Base-by-base conservation (phyloP, 2,329 filamentous ascomycete genomes). In the Ascochyta viciae-villosae region DNA sequence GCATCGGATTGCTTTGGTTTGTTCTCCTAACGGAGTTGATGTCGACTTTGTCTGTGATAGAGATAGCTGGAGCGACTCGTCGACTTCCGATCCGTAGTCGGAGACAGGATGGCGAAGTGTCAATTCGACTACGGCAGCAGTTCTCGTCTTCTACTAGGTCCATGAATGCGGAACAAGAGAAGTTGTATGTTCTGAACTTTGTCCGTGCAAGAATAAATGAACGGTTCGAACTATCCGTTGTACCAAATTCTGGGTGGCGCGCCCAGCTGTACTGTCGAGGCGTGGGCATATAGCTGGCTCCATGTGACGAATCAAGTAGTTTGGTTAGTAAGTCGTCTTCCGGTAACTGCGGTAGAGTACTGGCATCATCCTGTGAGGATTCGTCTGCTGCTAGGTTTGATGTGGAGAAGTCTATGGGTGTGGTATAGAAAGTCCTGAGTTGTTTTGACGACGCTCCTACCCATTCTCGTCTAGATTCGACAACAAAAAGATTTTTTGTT, bases 381-480 rank as follows among this genome's bases (percentile, higher is more conserved):
- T 38, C 33, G 15, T 16, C 33, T 16, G 33, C 37, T 44, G 44
- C 33, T 10, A 53, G 45, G 15, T 54, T 41, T 38, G 48, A 46
- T 13, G 55, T 57, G 33, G 54, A 9, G 70, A 68, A 59, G 85
- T 86, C 54, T n/a, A 88, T 76, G 15, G 79, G 72, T 12, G 81
- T 84, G 10, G 78, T 85, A 71, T 92, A 92, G 66, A 87, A 90
- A 0, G 84, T 89, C 24, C 89, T 82, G 37, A 82, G 80, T 54
- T 86, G 86, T 23, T 81, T 82, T 53, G 85, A 87, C 22, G 27
- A 66, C 2, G 81, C 82, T 43, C 79, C 68, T 9, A 76, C 79
- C 86, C 87, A 92, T 71, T 92, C 90, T 26, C 86, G 87, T 13
- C 90, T 82, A 27, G 83, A 84, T 71, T 93, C 90, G 0, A 90